Conservation (phyloP, 495 filamentous ascomycete species). For the Tuber aestivum region DNA sequence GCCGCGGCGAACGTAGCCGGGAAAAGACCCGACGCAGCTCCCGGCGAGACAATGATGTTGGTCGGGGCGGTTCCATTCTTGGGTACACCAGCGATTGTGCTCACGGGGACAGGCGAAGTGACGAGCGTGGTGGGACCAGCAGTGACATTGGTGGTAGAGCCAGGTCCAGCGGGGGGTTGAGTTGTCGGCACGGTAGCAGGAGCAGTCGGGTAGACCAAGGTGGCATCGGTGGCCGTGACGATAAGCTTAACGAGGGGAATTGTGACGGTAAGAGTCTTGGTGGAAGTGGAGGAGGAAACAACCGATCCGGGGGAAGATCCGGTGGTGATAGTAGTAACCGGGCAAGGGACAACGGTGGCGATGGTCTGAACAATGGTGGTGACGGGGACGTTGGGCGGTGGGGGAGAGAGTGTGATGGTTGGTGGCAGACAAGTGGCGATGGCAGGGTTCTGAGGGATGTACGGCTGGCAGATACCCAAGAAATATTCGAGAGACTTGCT, state of each 20-base stretch:
- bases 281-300: slow-evolving; percentile 46
- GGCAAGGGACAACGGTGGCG: slow-evolving; percentile 46
- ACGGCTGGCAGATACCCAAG: slow-evolving; percentile 80
- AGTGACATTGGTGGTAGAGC: neutral
- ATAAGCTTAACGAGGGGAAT: slow-evolving; percentile 28
- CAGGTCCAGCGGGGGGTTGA: neutral
- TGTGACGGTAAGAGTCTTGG: slow-evolving; percentile 19
- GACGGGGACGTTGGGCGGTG: slow-evolving; percentile 48
- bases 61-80: slow-evolving; percentile 6
- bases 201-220: slow-evolving; percentile 30
- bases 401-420: slow-evolving; percentile 55
- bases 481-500: slow-evolving; percentile 72
- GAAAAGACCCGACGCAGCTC: slow-evolving; percentile 24
- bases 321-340: slow-evolving; percentile 58
- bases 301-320: slow-evolving; percentile 51
- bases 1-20: slow-evolving; percentile 22
- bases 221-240: slow-evolving; percentile 32
- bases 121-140: slow-evolving; percentile 23
- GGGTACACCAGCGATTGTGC: neutral
- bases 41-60: slow-evolving; percentile 13
- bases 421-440: slow-evolving; percentile 68
- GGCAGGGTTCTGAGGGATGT: slow-evolving; percentile 70
- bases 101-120: slow-evolving; percentile 13
- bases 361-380: slow-evolving; percentile 54
- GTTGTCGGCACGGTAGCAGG: slow-evolving; percentile 3